Evolutionary conservation across 768 basidiomycete species (phyloP), one percentile per base, ranked within the genome.

Genomic region (Pulveroboletus sp.): DNA sequence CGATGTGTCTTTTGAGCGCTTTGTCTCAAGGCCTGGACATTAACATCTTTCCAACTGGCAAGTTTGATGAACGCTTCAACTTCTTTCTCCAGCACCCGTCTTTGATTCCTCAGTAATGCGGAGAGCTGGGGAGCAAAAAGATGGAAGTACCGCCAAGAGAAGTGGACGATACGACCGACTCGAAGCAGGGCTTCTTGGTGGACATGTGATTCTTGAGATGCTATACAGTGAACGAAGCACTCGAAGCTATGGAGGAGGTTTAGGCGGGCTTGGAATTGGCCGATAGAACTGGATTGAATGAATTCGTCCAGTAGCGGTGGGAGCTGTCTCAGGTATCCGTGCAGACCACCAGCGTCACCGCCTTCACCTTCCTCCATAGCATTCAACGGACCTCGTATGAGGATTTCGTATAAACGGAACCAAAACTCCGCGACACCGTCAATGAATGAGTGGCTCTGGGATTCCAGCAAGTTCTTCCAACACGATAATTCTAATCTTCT

Each of bases 1-100:
- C 83, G 84, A 65, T 99, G 96, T 2, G 92, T 93, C 60, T 76
- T 83, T 51, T 88, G 83, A 0, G 96, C 93, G 63, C 93, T 96
- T 53, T 88, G 84, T 66, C 87, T 89, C 50, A 99, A 76, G 2
- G 96, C 93, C 55, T 90, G 86, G 9, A 98, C 88, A 60, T 98
- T 99, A 63, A 93, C 74, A 62, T 99, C 96, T 68, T 89, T 96
- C 96, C 96, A 98, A 61, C 93, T 97, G 2, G 96, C 96, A 39
- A 99, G 75, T 67, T 93, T 95, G 73, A 98, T 86, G 63, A 93
- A 85, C 39, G 79, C 83, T 50, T 76, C 80, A 45, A 97, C 78
- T 49, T 94, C 88, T 58, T 83, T 86, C 68, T 97, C 92, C 30
- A 96, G 65, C 0, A 58, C 61, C 1, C 66, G 68, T 43, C 84